These are phyloP conservation scores for Ballota nigra DNA, from an alignment of 257 asterid genomes.

Conservation along the genomic window DNA sequence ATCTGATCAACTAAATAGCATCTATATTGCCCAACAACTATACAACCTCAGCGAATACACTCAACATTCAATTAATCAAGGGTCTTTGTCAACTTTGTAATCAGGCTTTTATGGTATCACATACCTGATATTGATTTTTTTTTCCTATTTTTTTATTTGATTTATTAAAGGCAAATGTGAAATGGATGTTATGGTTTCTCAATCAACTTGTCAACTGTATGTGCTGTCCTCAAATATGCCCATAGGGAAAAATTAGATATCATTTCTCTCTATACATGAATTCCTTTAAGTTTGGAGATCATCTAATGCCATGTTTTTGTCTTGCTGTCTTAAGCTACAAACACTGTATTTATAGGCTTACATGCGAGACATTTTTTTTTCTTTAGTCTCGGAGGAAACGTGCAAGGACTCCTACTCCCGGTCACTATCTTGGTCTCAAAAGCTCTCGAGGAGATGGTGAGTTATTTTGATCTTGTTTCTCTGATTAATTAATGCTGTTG, in stretches of 20 bases:
- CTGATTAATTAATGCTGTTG: background rate
- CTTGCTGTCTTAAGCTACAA: background rate
- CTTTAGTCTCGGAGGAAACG: conserved; percentile 67
- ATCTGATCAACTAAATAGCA: conserved; percentile 79
- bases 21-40: conserved; percentile 90
- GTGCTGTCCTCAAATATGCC: conserved; percentile 19
- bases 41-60: conserved; percentile 89
- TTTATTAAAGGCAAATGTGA: conserved; percentile 20
- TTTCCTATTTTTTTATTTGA: conserved; percentile 11
- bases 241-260: conserved; percentile 12
- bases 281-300: background rate
- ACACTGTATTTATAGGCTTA: conserved; percentile 18
- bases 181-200: conserved; percentile 16
- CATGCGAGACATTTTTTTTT: conserved; percentile 23
- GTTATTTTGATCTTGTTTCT: conserved; percentile 14
- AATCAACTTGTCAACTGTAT: conserved; percentile 22
- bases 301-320: background rate
- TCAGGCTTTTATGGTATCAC: conserved; percentile 90
- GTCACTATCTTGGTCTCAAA: conserved; percentile 94
- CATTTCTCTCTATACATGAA: background rate
- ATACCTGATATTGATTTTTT: conserved; percentile 52
- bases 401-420: conserved; percentile 89
- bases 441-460: conserved; percentile 82
- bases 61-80: conserved; percentile 92
- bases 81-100: conserved; percentile 92